Conservation (phyloP, 257 asterid species). For the Ligustrum vulgare region DNA sequence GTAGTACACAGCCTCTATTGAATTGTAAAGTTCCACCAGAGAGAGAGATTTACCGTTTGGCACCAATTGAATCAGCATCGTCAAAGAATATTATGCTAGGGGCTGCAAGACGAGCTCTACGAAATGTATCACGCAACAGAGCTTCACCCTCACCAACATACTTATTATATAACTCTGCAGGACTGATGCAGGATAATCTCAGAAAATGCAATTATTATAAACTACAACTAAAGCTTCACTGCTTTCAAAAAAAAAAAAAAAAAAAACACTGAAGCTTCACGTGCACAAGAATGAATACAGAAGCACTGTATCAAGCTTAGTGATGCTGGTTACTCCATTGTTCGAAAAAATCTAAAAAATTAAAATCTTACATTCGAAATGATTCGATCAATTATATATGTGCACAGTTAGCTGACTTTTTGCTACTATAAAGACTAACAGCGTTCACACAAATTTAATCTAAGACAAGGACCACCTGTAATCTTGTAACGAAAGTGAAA, state of each 20-base stretch:
- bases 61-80: constrained; percentile 92
- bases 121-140: constrained; percentile 76
- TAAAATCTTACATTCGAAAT: background rate
- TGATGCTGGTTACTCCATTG: background rate
- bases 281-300: background rate
- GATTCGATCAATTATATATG: background rate
- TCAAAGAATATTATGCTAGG: constrained; percentile 96
- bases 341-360: background rate
- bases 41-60: constrained; percentile 55
- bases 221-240: constrained; percentile 16
- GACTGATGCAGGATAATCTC: constrained; percentile 50
- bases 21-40: background rate
- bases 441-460: background rate
- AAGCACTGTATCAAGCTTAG: background rate
- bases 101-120: constrained; percentile 92
- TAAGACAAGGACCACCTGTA: background rate
- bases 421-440: constrained; percentile 2
- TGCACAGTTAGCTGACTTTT: background rate
- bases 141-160: constrained; percentile 99
- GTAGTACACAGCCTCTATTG: background rate
- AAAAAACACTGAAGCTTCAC: constrained; percentile 12
- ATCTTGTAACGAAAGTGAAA: background rate
- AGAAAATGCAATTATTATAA: constrained; percentile 21
- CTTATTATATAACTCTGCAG: constrained; percentile 89
- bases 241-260: no score